phyloP scores from a whole-genome alignment of 345 rosid species.

The Citrus cavaleriei region DNA sequence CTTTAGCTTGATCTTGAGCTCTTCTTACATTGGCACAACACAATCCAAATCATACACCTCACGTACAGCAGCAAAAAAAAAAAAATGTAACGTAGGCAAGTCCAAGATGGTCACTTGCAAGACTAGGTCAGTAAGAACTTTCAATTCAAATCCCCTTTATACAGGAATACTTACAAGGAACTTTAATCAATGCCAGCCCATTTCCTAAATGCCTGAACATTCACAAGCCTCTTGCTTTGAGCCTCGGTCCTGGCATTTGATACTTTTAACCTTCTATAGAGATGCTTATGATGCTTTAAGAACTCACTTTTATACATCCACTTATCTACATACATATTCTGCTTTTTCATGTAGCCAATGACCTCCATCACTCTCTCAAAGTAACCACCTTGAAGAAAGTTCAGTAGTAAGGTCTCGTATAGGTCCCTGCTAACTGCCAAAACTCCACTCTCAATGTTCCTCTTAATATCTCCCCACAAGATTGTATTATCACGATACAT shows the following conservation, averaged over 20 bases:
- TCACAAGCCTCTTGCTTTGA: constrained; percentile 62
- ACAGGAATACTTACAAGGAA: not conserved
- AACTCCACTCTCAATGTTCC: constrained; percentile 33
- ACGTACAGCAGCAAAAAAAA: not conserved
- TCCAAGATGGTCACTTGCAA: not conserved
- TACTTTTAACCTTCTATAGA: constrained; percentile 57
- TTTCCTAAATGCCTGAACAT: constrained; percentile 57
- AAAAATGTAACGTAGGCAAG: not conserved
- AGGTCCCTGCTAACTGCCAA: constrained; percentile 55
- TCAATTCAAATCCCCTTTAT: not conserved
- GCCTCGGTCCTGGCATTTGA: constrained; percentile 54
- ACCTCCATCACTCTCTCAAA: constrained; percentile 90
- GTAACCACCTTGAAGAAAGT: constrained; percentile 79
- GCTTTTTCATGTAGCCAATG: constrained; percentile 50
- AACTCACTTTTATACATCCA: constrained; percentile 62
- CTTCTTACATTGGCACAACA: not conserved
- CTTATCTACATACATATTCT: constrained; percentile 44
- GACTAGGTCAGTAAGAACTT: not conserved
- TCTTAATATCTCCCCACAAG: constrained; percentile 86
- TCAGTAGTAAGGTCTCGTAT: constrained; percentile 58
- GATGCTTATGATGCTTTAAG: constrained; percentile 67
- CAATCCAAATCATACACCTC: not conserved
- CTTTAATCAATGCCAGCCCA: constrained; percentile 44
- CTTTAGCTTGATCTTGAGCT: not conserved
- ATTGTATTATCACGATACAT: constrained; percentile 67